phyloP scores from a whole-genome alignment of 75 land plant genomes.

The Sequoia sempervirens region DNA sequence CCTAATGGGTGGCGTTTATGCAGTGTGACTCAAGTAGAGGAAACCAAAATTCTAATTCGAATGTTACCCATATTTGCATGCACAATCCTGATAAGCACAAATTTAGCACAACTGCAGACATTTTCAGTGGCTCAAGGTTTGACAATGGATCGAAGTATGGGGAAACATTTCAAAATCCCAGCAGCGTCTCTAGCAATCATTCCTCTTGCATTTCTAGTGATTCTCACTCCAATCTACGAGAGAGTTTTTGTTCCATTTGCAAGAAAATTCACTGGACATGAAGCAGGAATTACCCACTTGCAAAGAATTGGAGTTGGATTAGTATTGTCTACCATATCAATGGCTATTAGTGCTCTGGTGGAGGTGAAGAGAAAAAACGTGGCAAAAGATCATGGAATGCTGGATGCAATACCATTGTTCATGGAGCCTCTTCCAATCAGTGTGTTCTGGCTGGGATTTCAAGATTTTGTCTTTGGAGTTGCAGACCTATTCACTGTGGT shows the following conservation, averaged over 20 bases:
- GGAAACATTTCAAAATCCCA: constrained; percentile 19
- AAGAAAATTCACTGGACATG: constrained; percentile 38
- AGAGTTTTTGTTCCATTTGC: constrained; percentile 48
- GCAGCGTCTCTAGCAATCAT: constrained; percentile 15
- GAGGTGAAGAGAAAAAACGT: constrained; percentile 1
- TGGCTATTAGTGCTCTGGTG: neutral
- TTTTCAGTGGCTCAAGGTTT: constrained; percentile 33
- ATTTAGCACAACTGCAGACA: constrained; percentile 1
- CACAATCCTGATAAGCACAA: constrained; percentile 34
- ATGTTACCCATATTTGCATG: constrained; percentile 51
- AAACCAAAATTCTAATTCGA: constrained; percentile 24
- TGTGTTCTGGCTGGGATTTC: constrained; percentile 86
- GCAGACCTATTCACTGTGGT: constrained; percentile 87
- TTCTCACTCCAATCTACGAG: constrained; percentile 61
- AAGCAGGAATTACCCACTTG: constrained; percentile 38
- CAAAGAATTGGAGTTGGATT: too few species aligned
- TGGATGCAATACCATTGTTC: neutral
- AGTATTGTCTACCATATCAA: constrained; percentile 8
- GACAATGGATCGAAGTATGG: constrained; percentile 15
- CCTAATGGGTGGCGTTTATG: neutral
- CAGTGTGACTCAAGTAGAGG: constrained; percentile 14
- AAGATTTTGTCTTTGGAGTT: constrained; percentile 72
- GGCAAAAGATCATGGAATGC: neutral
- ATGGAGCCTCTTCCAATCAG: constrained; percentile 24
- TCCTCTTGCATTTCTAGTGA: constrained; percentile 42